Evolutionary conservation across 139 green algal genomes (phyloP).

Genomic region (Eudorina sp.): DNA sequence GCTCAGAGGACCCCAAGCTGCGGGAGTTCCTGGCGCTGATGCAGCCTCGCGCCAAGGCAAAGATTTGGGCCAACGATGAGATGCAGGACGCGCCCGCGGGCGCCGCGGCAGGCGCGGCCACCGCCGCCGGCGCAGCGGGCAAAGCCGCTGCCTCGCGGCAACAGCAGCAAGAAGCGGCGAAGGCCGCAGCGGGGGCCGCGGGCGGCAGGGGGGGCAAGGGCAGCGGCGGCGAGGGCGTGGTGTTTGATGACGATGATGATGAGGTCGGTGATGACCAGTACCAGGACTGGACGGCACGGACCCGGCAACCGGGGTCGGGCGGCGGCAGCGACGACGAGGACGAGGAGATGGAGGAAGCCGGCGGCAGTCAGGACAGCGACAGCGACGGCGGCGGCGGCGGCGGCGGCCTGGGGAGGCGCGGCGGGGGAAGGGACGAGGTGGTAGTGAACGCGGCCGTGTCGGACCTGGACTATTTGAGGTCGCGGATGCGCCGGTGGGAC

Average conservation of each 20-base stretch:
- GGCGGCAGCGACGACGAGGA: slow-evolving; percentile 45
- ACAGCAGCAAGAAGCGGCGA: background rate
- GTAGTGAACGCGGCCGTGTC: slow-evolving; percentile 75
- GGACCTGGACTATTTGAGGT: slow-evolving; percentile 91
- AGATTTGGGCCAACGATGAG: slow-evolving; percentile 94
- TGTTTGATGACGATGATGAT: slow-evolving; percentile 19
- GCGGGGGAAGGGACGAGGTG: slow-evolving; percentile 22
- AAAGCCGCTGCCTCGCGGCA: background rate
- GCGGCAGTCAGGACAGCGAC: background rate
- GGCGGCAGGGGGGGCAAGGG: background rate
- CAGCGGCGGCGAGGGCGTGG: background rate
- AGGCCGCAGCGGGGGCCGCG: background rate
- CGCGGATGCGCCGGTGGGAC: slow-evolving; percentile 72
- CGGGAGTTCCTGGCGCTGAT: slow-evolving; percentile 95
- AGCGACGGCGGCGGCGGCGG: slow-evolving; percentile 32
- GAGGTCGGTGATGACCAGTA: slow-evolving; percentile 50
- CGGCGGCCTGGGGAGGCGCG: background rate
- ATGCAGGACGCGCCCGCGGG: background rate
- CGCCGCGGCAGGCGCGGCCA: slow-evolving; percentile 5
- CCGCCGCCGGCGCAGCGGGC: slow-evolving; percentile 7
- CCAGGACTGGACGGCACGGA: slow-evolving; percentile 46
- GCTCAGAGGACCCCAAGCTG: slow-evolving; percentile 84
- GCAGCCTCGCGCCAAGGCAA: slow-evolving; percentile 79
- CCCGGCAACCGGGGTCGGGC: background rate
- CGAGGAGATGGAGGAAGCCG: slow-evolving; percentile 21